Evolutionary conservation across 345 rosid genomes (phyloP), one percentile per base, ranked within the genome.

Genomic region (Sonneratia caseolaris): DNA sequence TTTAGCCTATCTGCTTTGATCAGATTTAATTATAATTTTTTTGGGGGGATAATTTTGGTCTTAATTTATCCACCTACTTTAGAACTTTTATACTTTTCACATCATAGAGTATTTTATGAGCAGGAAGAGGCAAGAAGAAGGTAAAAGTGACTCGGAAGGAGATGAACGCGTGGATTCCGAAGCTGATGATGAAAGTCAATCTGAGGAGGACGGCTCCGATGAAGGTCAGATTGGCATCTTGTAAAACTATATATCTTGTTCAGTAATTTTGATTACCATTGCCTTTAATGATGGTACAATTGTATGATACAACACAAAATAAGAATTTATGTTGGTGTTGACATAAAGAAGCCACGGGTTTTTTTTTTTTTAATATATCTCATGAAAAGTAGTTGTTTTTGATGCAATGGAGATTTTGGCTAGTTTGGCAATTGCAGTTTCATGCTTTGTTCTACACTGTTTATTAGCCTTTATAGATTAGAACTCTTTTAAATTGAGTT

Each of bases 101-200:
- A 18, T 7, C 51, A 15, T 36, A 18, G 36, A 35, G 45, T 67
- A 67, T 21, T 32, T 51, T 77, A 42, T 70, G 66, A 14, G 68
- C 75, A 86, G 91, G 76, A 77, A 74, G 78, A 84, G 92, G 79
- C 82, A 79, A 70, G 88, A 82, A 81, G 85, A 78, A 75, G 87
- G 86, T 70, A 81, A 66, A 74, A 87, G 86, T 72, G 88, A 82
- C 74, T 65, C 85, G 16, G 87, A 85, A 67, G 89, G 80, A 72
- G 90, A 85, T 32, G 86, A 78, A 61, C 79, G 35, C 21, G 86
- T 80, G 38, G 66, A 24, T 27, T 3, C 4, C 19, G 82, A 69
- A 32, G 64, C 76, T 57, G 85, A 79, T 72, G 80, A 85, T 73
- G 68, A 27, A 66, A 79, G 78, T 78, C 68, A 64, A 21, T 78